phyloP scores from a whole-genome alignment of 73 alveolate genomes.

The Tetrahymena thermophila region DNA sequence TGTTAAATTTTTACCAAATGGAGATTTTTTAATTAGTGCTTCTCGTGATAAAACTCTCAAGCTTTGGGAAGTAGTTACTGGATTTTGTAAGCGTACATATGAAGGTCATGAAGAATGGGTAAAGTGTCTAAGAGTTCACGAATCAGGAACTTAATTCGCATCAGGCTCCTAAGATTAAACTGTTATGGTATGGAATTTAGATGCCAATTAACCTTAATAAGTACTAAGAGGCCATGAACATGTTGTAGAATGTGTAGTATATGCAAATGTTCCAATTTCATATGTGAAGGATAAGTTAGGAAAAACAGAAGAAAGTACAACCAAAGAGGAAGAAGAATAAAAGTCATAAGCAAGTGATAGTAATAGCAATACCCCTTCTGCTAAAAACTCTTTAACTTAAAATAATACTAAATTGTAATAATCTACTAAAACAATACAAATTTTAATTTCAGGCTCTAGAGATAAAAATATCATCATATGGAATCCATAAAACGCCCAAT shows the following conservation, averaged over 20 bases:
- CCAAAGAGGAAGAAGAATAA: slow-evolving; percentile 14
- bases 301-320: slow-evolving; percentile 14
- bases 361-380: neutral
- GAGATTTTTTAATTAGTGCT: slow-evolving; percentile 72
- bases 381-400: slow-evolving; percentile 23
- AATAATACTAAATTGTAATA: neutral
- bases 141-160: slow-evolving; percentile 64
- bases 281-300: slow-evolving; percentile 30
- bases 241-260: slow-evolving; percentile 60
- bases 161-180: slow-evolving; percentile 74
- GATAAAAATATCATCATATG: slow-evolving; percentile 80
- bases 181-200: slow-evolving; percentile 75
- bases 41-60: slow-evolving; percentile 85
- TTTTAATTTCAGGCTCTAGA: slow-evolving; percentile 74
- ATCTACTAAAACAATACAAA: slow-evolving; percentile 42
- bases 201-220: slow-evolving; percentile 33
- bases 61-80: slow-evolving; percentile 85
- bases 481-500: slow-evolving; percentile 68
- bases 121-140: slow-evolving; percentile 57
- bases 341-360: neutral
- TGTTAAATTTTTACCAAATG: slow-evolving; percentile 71
- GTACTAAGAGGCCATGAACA: slow-evolving; percentile 63
- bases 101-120: slow-evolving; percentile 90
- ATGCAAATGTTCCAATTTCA: slow-evolving; percentile 46
- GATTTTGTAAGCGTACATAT: slow-evolving; percentile 73